Evolutionary conservation across 2,329 filamentous ascomycete species (phyloP).

Genomic region (Aspergillus arachidicola): DNA sequence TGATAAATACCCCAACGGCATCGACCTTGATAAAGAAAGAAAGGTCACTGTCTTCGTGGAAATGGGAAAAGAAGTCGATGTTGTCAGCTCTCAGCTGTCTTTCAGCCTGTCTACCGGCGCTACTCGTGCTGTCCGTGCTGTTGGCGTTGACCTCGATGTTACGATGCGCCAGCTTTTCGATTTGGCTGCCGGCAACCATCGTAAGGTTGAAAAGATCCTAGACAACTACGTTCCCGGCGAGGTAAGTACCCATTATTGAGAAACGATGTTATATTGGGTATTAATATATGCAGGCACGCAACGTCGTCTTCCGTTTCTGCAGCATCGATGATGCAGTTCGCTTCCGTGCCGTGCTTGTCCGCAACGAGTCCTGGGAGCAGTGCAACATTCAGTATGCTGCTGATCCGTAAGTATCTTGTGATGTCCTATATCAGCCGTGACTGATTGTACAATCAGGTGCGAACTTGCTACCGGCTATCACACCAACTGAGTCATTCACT

Average conservation of each 20-base stretch:
- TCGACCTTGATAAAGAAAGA: slow-evolving; percentile 35
- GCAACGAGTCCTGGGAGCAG: slow-evolving; percentile 49
- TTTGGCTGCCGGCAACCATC: slow-evolving; percentile 42
- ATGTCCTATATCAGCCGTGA: not conserved
- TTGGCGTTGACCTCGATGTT: slow-evolving; percentile 45
- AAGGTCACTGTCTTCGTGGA: slow-evolving; percentile 39
- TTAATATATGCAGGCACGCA: slow-evolving; percentile 37
- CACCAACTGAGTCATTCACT: slow-evolving; percentile 10
- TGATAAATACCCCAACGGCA: slow-evolving; percentile 39
- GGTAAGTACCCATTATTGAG: slow-evolving; percentile 35
- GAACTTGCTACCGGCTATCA: slow-evolving; percentile 25
- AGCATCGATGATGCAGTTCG: slow-evolving; percentile 50
- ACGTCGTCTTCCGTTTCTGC: slow-evolving; percentile 52
- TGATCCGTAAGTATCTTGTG: slow-evolving; percentile 43
- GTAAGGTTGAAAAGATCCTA: slow-evolving; percentile 50
- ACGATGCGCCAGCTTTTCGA: slow-evolving; percentile 39
- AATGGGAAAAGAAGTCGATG: slow-evolving; percentile 42
- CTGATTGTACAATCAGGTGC: slow-evolving; percentile 21
- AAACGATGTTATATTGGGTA: not conserved
- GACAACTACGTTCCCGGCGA: slow-evolving; percentile 43
- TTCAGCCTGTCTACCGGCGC: slow-evolving; percentile 44
- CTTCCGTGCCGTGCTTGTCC: slow-evolving; percentile 45
- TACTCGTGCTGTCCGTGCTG: slow-evolving; percentile 50
- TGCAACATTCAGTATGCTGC: slow-evolving; percentile 46
- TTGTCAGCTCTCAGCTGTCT: slow-evolving; percentile 44